Evolutionary conservation across 2,329 filamentous ascomycete species (phyloP), one percentile per base, ranked within the genome.

Genomic region (Mycosphaerella sp.): DNA sequence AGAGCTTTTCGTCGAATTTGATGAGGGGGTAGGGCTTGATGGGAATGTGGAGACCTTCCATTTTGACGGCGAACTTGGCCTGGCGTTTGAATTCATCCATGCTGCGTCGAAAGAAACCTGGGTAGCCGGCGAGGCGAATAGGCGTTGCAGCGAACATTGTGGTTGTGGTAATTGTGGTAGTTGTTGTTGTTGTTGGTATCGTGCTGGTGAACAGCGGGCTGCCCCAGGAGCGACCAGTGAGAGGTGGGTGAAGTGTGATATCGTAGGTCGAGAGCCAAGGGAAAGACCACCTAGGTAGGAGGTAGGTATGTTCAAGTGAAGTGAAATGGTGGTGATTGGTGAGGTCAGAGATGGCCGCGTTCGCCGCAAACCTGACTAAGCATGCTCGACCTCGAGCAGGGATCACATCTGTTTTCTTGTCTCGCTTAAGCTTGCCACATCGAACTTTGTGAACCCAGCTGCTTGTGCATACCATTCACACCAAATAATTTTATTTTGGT

Each of bases 31-130:
- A 81, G 1, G 87, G 84, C 23, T 80, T 80, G 1, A 76, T 78
- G 23, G 86, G 81, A 26, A 78, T 79, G 61, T 81, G 83, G 64
- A 89, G 76, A 47, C 80, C 84, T 71, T 91, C 86, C 62, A 86
- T 76, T 49, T 80, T 86, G 60, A 87, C 70, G 38, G 81, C 87
- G 56, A 80, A 76, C 58, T 68, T 74, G 43, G 80, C 78, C 52
- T 81, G 72, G 9, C 80, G 76, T 57, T 77, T 76, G 61, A 84
- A 72, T 65, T 84, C 81, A 44, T 82, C 78, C 51, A 82, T 67
- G 56, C 78, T 83, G 48, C 80, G 76, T 60, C 74, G 77, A 64
- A 80, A 68, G 69, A 85, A 83, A 50, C 80, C 78, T 8, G 72
- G 72, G 38, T 55, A 52, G 48, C 56, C 58, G 21, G 62, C 59